phyloP scores from a whole-genome alignment of 441 rosid genomes.

The Flueggea neowawraea region DNA sequence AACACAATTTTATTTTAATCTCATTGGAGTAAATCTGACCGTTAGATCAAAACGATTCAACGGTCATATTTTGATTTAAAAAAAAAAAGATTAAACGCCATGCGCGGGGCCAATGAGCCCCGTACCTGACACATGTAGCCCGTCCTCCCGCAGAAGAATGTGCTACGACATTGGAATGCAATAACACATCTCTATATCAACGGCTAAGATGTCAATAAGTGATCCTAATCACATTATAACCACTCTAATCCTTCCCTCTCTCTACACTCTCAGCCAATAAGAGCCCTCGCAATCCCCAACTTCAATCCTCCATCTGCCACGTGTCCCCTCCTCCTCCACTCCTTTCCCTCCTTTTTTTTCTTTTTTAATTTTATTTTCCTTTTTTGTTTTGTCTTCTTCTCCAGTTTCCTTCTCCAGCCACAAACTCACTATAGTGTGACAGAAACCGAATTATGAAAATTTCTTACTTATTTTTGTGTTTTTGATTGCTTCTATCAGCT shows the following conservation, averaged over 20 bases:
- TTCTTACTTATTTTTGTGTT: background rate
- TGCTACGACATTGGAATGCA: too few species aligned
- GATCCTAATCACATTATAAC: too few species aligned
- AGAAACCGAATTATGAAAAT: background rate
- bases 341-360: slow-evolving; percentile 21
- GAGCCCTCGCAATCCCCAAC: slow-evolving; percentile 17
- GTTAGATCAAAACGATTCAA: too few species aligned
- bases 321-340: slow-evolving; percentile 63
- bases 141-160: too few species aligned
- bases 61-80: too few species aligned
- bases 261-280: slow-evolving; percentile 32
- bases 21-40: too few species aligned
- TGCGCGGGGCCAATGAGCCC: too few species aligned
- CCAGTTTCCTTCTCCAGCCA: background rate
- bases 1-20: too few species aligned
- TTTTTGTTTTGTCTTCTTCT: background rate
- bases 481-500: background rate
- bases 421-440: background rate
- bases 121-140: too few species aligned
- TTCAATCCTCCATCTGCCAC: slow-evolving; percentile 45
- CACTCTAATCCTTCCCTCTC: background rate
- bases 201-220: too few species aligned
- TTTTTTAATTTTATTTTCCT: background rate
- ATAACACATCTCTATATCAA: too few species aligned
- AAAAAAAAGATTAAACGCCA: too few species aligned